Conservation (phyloP, 164 flowering plant species). For the Tetrastigma voinierianum region DNA sequence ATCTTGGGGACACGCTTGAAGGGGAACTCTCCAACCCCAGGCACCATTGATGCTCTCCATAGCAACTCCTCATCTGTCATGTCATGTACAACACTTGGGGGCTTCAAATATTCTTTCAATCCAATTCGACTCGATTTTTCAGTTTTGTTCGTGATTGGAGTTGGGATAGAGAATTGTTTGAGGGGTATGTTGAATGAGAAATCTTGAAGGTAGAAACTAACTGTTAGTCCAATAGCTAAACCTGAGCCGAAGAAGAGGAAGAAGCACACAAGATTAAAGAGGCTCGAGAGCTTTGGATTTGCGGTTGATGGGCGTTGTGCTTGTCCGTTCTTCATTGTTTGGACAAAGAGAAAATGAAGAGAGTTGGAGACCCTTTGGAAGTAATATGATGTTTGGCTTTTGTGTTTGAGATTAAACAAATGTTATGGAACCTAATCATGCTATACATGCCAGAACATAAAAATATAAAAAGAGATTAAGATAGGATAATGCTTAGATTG, state of each 20-base stretch:
- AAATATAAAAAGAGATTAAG: too few relatives aligned
- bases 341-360: background rate
- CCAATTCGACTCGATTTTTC: background rate
- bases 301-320: background rate
- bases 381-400: background rate
- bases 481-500: too few relatives aligned
- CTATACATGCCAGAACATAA: too few relatives aligned
- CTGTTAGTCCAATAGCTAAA: slow-evolving; percentile 27
- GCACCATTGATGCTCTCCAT: slow-evolving; percentile 37
- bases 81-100: slow-evolving; percentile 18
- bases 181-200: slow-evolving; percentile 11
- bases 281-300: slow-evolving; percentile 10
- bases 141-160: background rate
- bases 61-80: slow-evolving; percentile 31
- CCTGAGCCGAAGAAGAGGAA: slow-evolving; percentile 35
- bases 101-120: slow-evolving; percentile 11
- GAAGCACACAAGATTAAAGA: slow-evolving; percentile 18
- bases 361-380: background rate
- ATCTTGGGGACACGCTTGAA: slow-evolving; percentile 22
- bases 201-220: slow-evolving; percentile 16
- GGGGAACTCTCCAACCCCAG: slow-evolving; percentile 12
- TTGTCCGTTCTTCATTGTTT: slow-evolving; percentile 7
- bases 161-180: background rate
- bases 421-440: too few relatives aligned
- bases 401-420: background rate